Evolutionary conservation across 129 eudicot species (phyloP).

Genomic region (Helianthus tuberosus): DNA sequence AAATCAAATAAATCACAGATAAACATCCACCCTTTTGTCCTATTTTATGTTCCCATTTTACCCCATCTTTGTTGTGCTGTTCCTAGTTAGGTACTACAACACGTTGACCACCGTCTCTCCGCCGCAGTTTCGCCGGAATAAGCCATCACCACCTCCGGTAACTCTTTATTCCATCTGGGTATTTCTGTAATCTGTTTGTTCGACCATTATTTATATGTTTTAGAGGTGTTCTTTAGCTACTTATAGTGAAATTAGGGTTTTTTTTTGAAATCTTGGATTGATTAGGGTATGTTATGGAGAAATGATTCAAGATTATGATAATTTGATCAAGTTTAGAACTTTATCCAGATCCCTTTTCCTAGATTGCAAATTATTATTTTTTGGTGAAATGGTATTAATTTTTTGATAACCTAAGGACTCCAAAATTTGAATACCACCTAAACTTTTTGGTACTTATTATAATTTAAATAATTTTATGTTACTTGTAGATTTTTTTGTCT

Average conservation of each 20-base stretch:
- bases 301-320: background rate
- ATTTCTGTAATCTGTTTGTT: background rate
- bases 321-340: background rate
- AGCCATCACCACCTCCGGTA: conserved; percentile 17
- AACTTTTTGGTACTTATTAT: too few species aligned
- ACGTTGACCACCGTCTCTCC: conserved; percentile 17
- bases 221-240: background rate
- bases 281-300: conserved; percentile 5
- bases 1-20: conserved; percentile 9
- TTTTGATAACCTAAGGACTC: background rate
- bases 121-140: background rate
- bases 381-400: background rate
- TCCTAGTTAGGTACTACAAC: conserved; percentile 15
- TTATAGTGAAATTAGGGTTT: background rate
- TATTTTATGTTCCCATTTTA: conserved; percentile 19
- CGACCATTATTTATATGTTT: background rate
- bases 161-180: background rate
- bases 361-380: background rate
- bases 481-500: too few species aligned
- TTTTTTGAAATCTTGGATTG: conserved; percentile 13
- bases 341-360: conserved; percentile 1
- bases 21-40: conserved; percentile 15
- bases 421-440: background rate
- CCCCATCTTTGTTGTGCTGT: conserved; percentile 6
- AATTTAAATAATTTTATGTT: too few species aligned